phyloP scores from a whole-genome alignment of 495 filamentous ascomycete genomes.

The Neurospora cerealis region DNA sequence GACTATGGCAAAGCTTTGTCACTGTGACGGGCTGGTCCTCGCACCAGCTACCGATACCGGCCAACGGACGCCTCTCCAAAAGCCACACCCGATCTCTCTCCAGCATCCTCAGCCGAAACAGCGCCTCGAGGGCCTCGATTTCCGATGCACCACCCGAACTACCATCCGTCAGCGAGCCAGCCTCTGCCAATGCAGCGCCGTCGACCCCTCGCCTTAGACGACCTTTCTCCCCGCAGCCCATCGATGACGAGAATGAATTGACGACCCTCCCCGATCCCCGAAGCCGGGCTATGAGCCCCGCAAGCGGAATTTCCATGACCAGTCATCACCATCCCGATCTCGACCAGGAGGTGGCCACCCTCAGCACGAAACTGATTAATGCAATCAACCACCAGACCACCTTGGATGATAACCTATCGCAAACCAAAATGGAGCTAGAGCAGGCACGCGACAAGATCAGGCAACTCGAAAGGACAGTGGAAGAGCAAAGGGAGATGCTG shows the following conservation, averaged over 20 bases:
- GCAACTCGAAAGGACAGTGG: conserved; percentile 50
- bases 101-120: conserved; percentile 22
- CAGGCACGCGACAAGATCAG: conserved; percentile 56
- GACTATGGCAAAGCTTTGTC: conserved; percentile 32
- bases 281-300: conserved; percentile 30
- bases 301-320: conserved; percentile 12
- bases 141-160: conserved; percentile 1
- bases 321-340: conserved; percentile 57
- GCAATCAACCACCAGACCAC: conserved; percentile 96
- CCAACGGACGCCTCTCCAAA: conserved; percentile 26
- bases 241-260: conserved; percentile 35
- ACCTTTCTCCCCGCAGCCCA: conserved; percentile 17
- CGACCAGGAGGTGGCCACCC: conserved; percentile 75
- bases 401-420: conserved; percentile 78
- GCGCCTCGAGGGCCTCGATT: conserved; percentile 4
- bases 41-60: conserved; percentile 23
- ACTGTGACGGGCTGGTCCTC: conserved; percentile 42
- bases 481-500: conserved; percentile 43
- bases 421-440: conserved; percentile 75
- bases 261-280: conserved; percentile 41
- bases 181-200: background rate
- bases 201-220: conserved; percentile 24
- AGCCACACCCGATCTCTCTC: conserved; percentile 42
- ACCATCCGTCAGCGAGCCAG: background rate
- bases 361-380: conserved; percentile 92